Conservation (phyloP, 495 filamentous ascomycete species). For the Neurospora sp. region DNA sequence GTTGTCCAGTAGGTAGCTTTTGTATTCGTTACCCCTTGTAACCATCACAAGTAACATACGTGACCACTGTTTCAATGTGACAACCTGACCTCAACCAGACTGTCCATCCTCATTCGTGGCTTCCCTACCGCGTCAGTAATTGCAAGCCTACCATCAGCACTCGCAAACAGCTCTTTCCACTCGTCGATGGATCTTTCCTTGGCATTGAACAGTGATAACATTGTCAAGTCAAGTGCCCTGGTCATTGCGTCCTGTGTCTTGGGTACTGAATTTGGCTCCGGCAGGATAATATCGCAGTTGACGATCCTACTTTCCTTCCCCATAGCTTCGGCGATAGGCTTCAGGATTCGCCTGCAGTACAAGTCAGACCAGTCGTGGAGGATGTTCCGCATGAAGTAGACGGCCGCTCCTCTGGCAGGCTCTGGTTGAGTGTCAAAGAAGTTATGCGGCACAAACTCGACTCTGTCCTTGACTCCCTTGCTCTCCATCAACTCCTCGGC, state of each 20-base stretch:
- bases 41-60: too few relatives aligned
- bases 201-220: slow-evolving; percentile 12
- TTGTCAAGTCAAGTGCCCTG: slow-evolving; percentile 10
- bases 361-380: slow-evolving; percentile 37
- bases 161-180: slow-evolving; percentile 9
- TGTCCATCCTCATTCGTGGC: slow-evolving; percentile 7
- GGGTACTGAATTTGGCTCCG: slow-evolving; percentile 12
- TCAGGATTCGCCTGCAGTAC: slow-evolving; percentile 23
- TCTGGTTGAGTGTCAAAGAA: slow-evolving; percentile 30
- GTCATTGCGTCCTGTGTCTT: slow-evolving; percentile 3
- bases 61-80: not conserved
- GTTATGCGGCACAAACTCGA: slow-evolving; percentile 24
- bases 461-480: slow-evolving; percentile 2
- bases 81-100: slow-evolving; percentile 6
- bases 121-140: slow-evolving; percentile 5
- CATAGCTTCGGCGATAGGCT: slow-evolving; percentile 24
- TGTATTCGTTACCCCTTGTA: too few relatives aligned
- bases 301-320: slow-evolving; percentile 21
- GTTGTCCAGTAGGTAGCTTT: too few relatives aligned
- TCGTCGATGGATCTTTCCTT: slow-evolving; percentile 5
- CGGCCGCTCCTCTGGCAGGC: slow-evolving; percentile 13
- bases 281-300: slow-evolving; percentile 24
- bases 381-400: slow-evolving; percentile 31
- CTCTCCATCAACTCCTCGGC: not conserved
- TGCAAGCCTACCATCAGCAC: slow-evolving; percentile 4